phyloP scores from a whole-genome alignment of 2,329 filamentous ascomycete species.

The Penicillium thymicola region DNA sequence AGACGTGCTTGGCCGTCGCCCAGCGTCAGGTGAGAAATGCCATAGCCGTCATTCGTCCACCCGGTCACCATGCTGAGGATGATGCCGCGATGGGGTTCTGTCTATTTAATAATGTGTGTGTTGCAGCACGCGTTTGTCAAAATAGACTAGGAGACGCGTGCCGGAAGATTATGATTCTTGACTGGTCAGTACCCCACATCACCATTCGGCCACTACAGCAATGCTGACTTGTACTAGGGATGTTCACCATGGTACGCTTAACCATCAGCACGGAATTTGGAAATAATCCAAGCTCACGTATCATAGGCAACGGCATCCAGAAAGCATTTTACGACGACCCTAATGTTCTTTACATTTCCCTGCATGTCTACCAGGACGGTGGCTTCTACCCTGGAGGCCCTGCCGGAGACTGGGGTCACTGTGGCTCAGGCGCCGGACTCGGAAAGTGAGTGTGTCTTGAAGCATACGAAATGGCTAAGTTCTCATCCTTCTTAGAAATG shows the following conservation, averaged over 20 bases:
- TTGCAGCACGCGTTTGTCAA: slow-evolving; percentile 86
- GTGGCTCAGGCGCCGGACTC: slow-evolving; percentile 55
- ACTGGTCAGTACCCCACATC: slow-evolving; percentile 67
- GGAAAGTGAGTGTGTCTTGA: slow-evolving; percentile 48
- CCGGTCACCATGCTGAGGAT: slow-evolving; percentile 90
- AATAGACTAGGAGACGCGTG: slow-evolving; percentile 73
- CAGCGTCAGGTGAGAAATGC: slow-evolving; percentile 83
- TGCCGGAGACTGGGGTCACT: slow-evolving; percentile 59
- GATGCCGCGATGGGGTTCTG: slow-evolving; percentile 90
- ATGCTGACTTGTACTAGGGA: slow-evolving; percentile 48
- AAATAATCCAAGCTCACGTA: slow-evolving; percentile 19
- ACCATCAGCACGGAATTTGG: slow-evolving; percentile 2
- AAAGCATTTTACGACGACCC: slow-evolving; percentile 94
- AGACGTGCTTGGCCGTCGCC: slow-evolving; percentile 90
- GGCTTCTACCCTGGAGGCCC: slow-evolving; percentile 72
- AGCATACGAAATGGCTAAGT: not conserved
- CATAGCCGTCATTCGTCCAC: slow-evolving; percentile 90
- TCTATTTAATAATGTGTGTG: slow-evolving; percentile 95
- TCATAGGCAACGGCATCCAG: slow-evolving; percentile 83
- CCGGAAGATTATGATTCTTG: slow-evolving; percentile 85
- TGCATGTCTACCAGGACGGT: slow-evolving; percentile 84
- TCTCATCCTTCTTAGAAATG: slow-evolving; percentile 47
- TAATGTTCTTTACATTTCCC: slow-evolving; percentile 90
- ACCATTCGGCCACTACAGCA: not conserved
- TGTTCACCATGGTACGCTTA: slow-evolving; percentile 58